Evolutionary conservation across 1,284 basidiomycete genomes (phyloP), one percentile per base, ranked within the genome.

Genomic region (Hortiboletus rubellus): DNA sequence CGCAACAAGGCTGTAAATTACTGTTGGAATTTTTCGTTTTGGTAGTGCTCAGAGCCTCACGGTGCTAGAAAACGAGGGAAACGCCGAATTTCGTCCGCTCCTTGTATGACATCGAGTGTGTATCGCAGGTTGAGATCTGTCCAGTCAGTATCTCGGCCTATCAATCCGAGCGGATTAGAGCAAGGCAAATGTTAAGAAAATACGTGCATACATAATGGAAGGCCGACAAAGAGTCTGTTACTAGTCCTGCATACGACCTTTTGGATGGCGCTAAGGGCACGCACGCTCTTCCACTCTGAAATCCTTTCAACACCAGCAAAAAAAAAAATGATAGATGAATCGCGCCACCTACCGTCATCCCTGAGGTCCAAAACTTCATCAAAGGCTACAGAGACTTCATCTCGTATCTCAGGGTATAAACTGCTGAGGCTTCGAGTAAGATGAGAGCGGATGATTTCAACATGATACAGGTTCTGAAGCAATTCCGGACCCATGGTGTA

Each of bases 141-240:
- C 27, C 70, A 79, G n/a, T 74, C 76, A 14, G 61, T 59, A 49
- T 79, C 56, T n/a, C 76, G 67, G 61, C 79, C 79, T 80, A 33
- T 30, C 17, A 38, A 37, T 41, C 30, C 5, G 0, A 17, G 3
- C 11, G 37, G 8, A 17, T 17, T 17, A 36, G 43, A n/a, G 1
- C 7, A 12, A 9, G 10, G 54, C 12, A 8, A 22, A 45, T 6
- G 40, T 10, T 24, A 48, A 37, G 18, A 24, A 6, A 6, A 27
- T n/a, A 22, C 1, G 44, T 43, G 55, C 70, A 10, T 53, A 76
- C 76, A 77, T 15, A 76, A 54, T 8, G 75, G 76, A 27, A 72
- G 60, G 2, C 77, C 76, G 36, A 77, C 73, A 54, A 77, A 75
- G 12, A 74, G 50, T 18, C 77, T 68, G 54, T 74, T 76, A 43